Conservation (phyloP, 345 rosid genomes). For the Eucalyptus pumila region DNA sequence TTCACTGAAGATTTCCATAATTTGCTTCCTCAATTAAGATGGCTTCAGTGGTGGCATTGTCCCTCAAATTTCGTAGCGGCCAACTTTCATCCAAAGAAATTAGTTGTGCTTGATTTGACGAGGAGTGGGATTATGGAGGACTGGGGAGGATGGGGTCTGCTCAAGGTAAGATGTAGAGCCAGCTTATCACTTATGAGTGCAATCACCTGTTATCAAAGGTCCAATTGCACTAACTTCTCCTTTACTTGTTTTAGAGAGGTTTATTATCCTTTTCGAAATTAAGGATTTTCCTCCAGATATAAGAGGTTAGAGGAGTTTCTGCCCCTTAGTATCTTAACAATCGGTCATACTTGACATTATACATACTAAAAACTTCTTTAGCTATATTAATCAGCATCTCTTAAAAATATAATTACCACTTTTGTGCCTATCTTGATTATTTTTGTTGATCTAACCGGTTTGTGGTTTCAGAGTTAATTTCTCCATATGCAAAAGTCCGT, state of each 20-base stretch:
- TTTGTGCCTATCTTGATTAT: neutral
- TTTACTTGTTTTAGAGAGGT: neutral
- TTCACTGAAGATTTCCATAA: neutral
- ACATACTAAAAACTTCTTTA: neutral
- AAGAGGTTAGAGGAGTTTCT: neutral
- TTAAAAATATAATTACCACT: neutral
- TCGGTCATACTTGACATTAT: neutral
- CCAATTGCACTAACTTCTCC: neutral
- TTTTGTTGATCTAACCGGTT: neutral
- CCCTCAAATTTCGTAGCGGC: neutral
- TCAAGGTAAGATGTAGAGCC: neutral
- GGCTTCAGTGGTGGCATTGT: neutral
- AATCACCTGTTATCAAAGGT: accelerated
- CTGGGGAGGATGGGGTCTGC: neutral
- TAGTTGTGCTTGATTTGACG: neutral
- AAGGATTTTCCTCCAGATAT: neutral
- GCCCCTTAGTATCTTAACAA: neutral
- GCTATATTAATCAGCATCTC: neutral
- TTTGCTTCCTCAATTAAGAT: neutral
- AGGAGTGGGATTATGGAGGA: accelerated
- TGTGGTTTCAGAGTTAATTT: neutral
- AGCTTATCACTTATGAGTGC: accelerated
- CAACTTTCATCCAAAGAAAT: neutral
- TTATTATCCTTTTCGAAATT: neutral
- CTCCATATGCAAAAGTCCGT: neutral